phyloP scores from a whole-genome alignment of 805 yeast species.

The Blastobotrys chiropterorum region DNA sequence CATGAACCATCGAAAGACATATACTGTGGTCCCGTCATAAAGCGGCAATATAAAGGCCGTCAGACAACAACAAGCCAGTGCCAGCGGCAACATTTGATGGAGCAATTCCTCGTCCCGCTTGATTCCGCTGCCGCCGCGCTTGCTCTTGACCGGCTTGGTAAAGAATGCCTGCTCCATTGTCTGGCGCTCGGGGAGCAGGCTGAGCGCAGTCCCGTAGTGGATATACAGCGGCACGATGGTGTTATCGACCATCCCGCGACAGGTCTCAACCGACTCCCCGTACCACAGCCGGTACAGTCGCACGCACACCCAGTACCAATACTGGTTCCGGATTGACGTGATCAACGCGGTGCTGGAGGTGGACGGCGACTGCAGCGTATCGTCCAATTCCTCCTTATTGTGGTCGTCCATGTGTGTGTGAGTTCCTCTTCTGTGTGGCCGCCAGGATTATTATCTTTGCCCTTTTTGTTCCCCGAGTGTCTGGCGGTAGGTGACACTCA shows the following conservation, averaged over 20 bases:
- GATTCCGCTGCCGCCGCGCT: not conserved
- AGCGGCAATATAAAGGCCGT: conserved; percentile 21
- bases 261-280: not conserved
- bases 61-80: conserved; percentile 17
- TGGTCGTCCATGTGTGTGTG: not conserved
- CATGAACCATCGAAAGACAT: conserved; percentile 19
- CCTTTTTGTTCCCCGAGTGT: too few relatives aligned
- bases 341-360: not conserved
- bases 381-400: not conserved
- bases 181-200: not conserved
- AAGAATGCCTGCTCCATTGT: not conserved
- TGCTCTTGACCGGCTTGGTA: not conserved
- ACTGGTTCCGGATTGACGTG: not conserved
- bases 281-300: not conserved
- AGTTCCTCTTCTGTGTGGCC: not conserved
- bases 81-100: conserved; percentile 13
- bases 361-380: not conserved
- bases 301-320: not conserved
- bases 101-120: conserved; percentile 1
- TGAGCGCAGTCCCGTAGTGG: not conserved
- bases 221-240: not conserved
- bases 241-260: not conserved
- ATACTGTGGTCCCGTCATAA: conserved; percentile 17
- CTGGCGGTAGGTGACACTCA: too few relatives aligned
- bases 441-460: not conserved